Evolutionary conservation across 2,329 filamentous ascomycete species (phyloP), one percentile per base, ranked within the genome.

Genomic region (Penicillium sp.): DNA sequence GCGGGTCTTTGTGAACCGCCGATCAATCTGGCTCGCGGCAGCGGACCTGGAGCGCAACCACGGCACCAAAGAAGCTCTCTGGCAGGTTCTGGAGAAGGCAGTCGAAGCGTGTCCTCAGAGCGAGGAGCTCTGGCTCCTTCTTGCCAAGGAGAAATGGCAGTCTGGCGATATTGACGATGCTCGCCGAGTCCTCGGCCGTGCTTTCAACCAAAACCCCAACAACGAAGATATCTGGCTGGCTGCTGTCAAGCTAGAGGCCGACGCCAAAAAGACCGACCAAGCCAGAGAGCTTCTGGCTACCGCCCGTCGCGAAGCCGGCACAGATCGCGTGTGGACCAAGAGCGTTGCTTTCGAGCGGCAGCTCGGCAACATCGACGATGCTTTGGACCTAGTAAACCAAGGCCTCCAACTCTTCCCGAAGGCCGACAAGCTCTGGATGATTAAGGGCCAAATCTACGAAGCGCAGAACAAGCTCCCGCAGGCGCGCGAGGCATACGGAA

Each of bases 211-310:
- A 71, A 95, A 97, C 66, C 91, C 91, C 1, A 92, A 95, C 73
- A 97, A 96, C 76, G 94, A 99, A 74, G 92, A 97, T 72, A 97
- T 99, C 63, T 99, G 94, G 89, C 86, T 97, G 46, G 90, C 92
- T 16, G 94, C 94, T 44, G 94, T 99, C 62, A 96, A 97, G 73
- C 85, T 99, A 31, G 94, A 99, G 75, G 91, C 94, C 1, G 92
- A 97, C 68, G 93, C 91, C 59, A 84, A 87, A 42, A 86, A 96
- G 67, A 87, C 85, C 39, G 89, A 92, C 37, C 86, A 94, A 69
- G 94, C 94, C 1, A 83, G 92, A 43, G 85, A 89, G 58, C 84
- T 99, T 24, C 82, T 99, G 38, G 84, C 86, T 51, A 89, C 89
- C 13, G 94, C 94, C 22, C 86, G 94, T 53, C 85, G 89, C 56